Evolutionary conservation across 1,284 basidiomycete species (phyloP), one percentile per base, ranked within the genome.

Genomic region (Leccinum pachyderme): DNA sequence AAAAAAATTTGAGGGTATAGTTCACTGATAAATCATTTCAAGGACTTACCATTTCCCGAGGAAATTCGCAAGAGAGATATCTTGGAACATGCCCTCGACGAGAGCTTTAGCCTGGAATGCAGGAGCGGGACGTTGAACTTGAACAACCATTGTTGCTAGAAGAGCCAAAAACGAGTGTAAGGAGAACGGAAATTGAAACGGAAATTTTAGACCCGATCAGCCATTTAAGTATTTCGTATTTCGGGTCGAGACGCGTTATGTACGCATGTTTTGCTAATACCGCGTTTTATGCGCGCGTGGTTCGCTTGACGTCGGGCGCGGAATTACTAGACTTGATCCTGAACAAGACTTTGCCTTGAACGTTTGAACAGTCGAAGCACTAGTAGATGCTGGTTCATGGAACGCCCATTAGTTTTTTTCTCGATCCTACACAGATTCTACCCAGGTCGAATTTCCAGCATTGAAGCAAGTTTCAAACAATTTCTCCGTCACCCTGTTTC

Each of bases 51-150:
- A 95, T 85, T 92, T 84, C 50, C 93, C 92, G 55, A 83, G 74
- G 75, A 80, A 92, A 63, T 91, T 83, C 11, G 80, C 73, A 55
- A 93, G 76, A 45, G 86, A 83, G 60, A 93, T 74, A 33, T 93
- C 85, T 67, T 85, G 78, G 75, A 95, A 93, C 58, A 80, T 71
- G 58, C 90, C 87, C 48, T 89, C 84, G 60, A 86, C 76, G 65
- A 95, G 87, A 60, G 87, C 84, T 51, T 84, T 79, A 51, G 89
- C 86, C 63, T 79, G 84, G 78, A 95, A 94, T 27, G 75, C 69
- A 53, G 91, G 90, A 33, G 91, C 90, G 56, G 88, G 87, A 63
- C 82, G 84, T 75, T 91, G 89, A 62, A 92, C 81, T 59, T 78
- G 75, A 61, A 84, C 89, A 63, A 83, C 80, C 87, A 90, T 90